Evolutionary conservation across 345 rosid genomes (phyloP).

Genomic region (Cardamine resedifolia): DNA sequence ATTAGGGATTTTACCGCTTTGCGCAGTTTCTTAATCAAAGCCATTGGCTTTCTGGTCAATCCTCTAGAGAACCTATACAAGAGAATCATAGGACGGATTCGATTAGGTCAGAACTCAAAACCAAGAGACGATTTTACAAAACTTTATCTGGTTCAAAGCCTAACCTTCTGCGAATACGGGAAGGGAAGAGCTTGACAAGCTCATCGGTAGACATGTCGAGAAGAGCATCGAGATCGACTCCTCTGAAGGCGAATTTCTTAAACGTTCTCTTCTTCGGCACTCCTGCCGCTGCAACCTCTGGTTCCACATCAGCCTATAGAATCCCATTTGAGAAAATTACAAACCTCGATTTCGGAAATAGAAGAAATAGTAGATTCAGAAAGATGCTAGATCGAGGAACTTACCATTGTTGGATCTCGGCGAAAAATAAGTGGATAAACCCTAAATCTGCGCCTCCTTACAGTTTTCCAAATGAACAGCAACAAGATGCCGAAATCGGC

Average conservation of each 20-base stretch:
- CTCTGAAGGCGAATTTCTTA: slow-evolving; percentile 71
- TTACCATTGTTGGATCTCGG: slow-evolving; percentile 15
- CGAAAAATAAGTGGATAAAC: background rate
- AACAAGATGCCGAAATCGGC: background rate
- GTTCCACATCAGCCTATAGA: slow-evolving; percentile 44
- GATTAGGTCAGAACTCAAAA: background rate
- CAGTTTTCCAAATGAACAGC: background rate
- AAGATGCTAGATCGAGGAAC: background rate
- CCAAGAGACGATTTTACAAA: background rate
- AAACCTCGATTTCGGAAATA: background rate
- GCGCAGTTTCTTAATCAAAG: slow-evolving; percentile 61
- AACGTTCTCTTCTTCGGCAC: slow-evolving; percentile 71
- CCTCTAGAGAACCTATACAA: slow-evolving; percentile 63
- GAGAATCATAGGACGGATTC: background rate
- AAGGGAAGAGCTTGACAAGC: slow-evolving; percentile 60
- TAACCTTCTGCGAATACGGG: slow-evolving; percentile 74
- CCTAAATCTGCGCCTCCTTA: background rate
- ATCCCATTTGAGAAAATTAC: background rate
- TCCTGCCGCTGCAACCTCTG: slow-evolving; percentile 43
- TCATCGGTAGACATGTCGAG: slow-evolving; percentile 46
- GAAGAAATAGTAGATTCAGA: background rate
- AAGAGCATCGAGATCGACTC: slow-evolving; percentile 64
- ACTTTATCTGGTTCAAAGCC: background rate
- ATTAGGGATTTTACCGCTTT: slow-evolving; percentile 43
- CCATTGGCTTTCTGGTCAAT: slow-evolving; percentile 64